Conservation (phyloP, 2,329 filamentous ascomycete species). For the Plectosphaerella cucumerina region DNA sequence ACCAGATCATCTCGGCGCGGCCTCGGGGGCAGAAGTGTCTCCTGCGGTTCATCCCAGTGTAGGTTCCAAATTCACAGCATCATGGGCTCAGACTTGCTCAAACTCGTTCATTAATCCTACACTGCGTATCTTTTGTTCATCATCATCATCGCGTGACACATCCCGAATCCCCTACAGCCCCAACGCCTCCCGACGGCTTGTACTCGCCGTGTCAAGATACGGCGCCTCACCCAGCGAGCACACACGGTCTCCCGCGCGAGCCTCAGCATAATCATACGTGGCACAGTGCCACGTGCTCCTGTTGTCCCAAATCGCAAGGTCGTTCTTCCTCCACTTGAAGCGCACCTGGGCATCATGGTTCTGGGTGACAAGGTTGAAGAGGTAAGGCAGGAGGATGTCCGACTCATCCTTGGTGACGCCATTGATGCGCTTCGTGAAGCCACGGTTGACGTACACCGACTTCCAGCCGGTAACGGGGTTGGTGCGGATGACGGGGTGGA, state of each 20-base stretch:
- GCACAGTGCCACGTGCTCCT: conserved; percentile 46
- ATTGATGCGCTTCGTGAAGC: conserved; percentile 51
- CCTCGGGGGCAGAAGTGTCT: conserved; percentile 3
- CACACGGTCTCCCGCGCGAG: conserved; percentile 36
- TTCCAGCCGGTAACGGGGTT: conserved; percentile 60
- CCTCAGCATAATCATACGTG: conserved; percentile 55
- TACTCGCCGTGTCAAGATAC: conserved; percentile 32
- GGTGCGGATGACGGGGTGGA: conserved; percentile 52
- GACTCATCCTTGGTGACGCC: conserved; percentile 51
- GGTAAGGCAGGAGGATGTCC: conserved; percentile 43
- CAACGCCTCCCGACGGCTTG: conserved; percentile 32
- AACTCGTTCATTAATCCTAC: background rate
- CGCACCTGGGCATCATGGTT: conserved; percentile 56
- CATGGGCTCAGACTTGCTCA: too few species aligned
- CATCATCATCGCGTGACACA: background rate
- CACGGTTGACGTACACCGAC: conserved; percentile 45
- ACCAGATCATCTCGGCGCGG: conserved; percentile 7
- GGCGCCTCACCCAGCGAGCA: conserved; percentile 38
- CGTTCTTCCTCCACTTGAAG: conserved; percentile 48
- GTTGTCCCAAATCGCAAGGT: conserved; percentile 65
- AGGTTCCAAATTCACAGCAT: too few species aligned
- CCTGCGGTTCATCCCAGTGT: conserved; percentile 1
- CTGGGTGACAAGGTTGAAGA: conserved; percentile 43
- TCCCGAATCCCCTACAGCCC: conserved; percentile 8
- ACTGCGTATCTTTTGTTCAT: background rate